Evolutionary conservation across 768 basidiomycete genomes (phyloP), one percentile per base, ranked within the genome.

Genomic region (Leucocoprinus sp.): DNA sequence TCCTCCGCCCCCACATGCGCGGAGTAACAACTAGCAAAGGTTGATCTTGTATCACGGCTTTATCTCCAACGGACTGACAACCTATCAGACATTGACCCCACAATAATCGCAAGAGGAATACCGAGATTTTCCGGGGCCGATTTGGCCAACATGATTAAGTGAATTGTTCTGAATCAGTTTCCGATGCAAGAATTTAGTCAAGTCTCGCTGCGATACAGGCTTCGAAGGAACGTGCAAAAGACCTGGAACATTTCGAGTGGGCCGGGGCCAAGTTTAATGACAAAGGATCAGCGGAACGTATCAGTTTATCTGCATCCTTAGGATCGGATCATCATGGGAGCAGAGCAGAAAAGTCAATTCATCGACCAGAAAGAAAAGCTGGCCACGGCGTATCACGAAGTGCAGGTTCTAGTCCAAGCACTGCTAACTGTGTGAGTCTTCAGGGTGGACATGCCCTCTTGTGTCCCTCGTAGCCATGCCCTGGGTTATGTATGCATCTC

Each of bases 61-160:
- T 40, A 27, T 36, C 18, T 40, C 47, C 45, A 40, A 46, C 45
- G 55, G 26, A 52, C 54, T 44, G 48, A 45, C 37, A 24, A 29
- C 35, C 36, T 28, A 18, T 26, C 45, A 79, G 88, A 83, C 56
- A 84, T 91, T 40, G 93, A 99, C 57, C 72, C 86, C 1, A 87
- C 78, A 62, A 72, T 92, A 52, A 72, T 99, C 53, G 96, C 96
- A 31, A 79, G 95, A 52, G 95, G 92, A 2, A 96, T 93, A 9
- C 80, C 93, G 6, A 95, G 95, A 2, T 96, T 99, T 68, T 93
- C 91, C 38, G 96, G 96, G 31, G 95, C 95, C 15, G 95, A 98
- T 66, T 61, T 98, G 28, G 90, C 98, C 61, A 98, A 98, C 60
- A 80, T 98, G 76, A 85, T 97, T 55, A 99, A 99, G 80, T 71